Evolutionary conservation across 768 basidiomycete species (phyloP).

Genomic region (Dioszegia hungarica): DNA sequence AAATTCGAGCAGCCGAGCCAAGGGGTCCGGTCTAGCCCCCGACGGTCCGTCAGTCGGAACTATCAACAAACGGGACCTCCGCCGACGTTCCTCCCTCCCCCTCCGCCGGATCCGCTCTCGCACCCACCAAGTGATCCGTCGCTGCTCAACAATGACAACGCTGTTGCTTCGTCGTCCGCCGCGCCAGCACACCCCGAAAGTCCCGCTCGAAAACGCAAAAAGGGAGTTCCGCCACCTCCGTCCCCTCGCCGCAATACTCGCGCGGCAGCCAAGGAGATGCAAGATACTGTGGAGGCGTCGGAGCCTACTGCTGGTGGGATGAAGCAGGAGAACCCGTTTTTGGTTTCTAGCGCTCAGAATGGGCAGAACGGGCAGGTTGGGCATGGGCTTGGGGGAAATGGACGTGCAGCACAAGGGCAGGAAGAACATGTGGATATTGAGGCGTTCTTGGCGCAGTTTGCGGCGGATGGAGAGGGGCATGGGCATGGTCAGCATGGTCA

Average conservation of each 20-base stretch:
- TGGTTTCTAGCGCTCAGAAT: no score
- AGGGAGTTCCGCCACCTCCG: slow-evolving; percentile 2
- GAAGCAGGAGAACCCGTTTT: not conserved
- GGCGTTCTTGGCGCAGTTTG: slow-evolving; percentile 21
- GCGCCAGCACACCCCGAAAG: no score
- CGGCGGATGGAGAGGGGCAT: not conserved
- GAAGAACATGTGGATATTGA: slow-evolving; percentile 29
- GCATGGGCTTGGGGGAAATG: not conserved
- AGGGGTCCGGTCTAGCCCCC: slow-evolving; percentile 6
- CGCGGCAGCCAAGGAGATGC: slow-evolving; percentile 3
- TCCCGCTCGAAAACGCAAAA: slow-evolving; percentile 20
- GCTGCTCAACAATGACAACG: no score
- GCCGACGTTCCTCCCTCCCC: not conserved
- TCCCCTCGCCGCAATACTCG: slow-evolving; percentile 7
- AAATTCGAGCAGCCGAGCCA: not conserved
- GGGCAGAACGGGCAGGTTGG: not conserved
- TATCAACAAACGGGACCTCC: not conserved
- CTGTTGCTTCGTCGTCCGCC: no score
- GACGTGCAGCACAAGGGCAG: not conserved
- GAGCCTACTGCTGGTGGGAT: not conserved
- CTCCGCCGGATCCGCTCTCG: not conserved
- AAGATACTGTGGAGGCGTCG: not conserved
- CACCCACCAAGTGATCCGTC: no score
- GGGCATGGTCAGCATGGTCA: not conserved
- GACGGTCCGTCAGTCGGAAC: not conserved